Evolutionary conservation across 192 early-diverging fungal species (phyloP).

Genomic region (Rhizophagus clarus): DNA sequence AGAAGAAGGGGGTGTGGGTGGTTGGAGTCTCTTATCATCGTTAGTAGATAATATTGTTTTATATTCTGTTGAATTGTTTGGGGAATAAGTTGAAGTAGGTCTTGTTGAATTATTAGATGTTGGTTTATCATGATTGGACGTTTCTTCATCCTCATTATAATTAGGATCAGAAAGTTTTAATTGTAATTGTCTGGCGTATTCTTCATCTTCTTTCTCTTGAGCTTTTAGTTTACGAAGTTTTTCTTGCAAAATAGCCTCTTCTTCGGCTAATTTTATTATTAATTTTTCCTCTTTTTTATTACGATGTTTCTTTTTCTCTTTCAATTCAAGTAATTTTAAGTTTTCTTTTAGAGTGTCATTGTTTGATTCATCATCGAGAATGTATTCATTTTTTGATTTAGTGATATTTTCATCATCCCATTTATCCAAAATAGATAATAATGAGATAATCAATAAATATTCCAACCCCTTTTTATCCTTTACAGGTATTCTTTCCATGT

Average conservation of each 20-base stretch:
- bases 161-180: background rate
- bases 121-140: background rate
- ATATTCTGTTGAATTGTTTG: background rate
- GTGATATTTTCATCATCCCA: slow-evolving; percentile 9
- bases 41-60: background rate
- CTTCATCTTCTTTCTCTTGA: slow-evolving; percentile 29
- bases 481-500: slow-evolving; percentile 21
- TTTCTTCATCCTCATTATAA: background rate
- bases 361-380: background rate
- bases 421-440: slow-evolving; percentile 29
- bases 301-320: background rate
- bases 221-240: background rate
- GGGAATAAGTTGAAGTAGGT: background rate
- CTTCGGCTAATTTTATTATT: background rate
- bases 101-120: background rate
- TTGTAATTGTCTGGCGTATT: slow-evolving; percentile 15
- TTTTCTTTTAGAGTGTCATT: background rate
- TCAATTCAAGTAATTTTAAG: background rate
- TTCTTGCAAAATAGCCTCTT: background rate
- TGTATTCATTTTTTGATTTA: slow-evolving; percentile 11
- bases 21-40: background rate
- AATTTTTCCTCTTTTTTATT: slow-evolving; percentile 2
- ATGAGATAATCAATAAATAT: slow-evolving; percentile 10
- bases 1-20: background rate
- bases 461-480: slow-evolving; percentile 21